These are phyloP conservation scores for Echites panduratus DNA, from an alignment of 257 asterid genomes.

Conservation along the genomic window DNA sequence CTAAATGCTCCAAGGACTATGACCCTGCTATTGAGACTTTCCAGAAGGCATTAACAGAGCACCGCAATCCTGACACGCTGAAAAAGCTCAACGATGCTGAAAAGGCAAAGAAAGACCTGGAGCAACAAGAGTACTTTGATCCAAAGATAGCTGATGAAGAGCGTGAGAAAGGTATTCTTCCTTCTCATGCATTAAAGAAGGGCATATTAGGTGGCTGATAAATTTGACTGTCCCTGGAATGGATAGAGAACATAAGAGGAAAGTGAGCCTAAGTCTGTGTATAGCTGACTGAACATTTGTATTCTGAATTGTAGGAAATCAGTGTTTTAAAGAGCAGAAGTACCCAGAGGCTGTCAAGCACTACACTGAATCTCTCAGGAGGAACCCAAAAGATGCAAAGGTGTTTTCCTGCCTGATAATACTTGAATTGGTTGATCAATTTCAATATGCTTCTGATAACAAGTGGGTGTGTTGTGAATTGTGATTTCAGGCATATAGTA, in stretches of 20 bases:
- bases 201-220: too few relatives aligned
- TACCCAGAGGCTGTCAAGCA: slow-evolving; percentile 87
- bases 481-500: slow-evolving; percentile 68
- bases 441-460: not conserved
- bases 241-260: too few relatives aligned
- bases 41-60: slow-evolving; percentile 92
- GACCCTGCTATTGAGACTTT: slow-evolving; percentile 80
- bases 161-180: slow-evolving; percentile 78
- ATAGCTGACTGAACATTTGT: not conserved
- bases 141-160: slow-evolving; percentile 90
- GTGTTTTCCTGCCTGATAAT: slow-evolving; percentile 19
- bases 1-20: slow-evolving; percentile 66
- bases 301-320: slow-evolving; percentile 47
- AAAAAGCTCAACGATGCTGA: slow-evolving; percentile 88
- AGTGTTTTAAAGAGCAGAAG: slow-evolving; percentile 76
- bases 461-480: too few relatives aligned
- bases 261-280: not conserved
- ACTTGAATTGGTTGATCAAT: not conserved
- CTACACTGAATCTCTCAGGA: slow-evolving; percentile 70
- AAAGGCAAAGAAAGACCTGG: slow-evolving; percentile 88
- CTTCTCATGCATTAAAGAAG: too few relatives aligned
- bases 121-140: slow-evolving; percentile 77
- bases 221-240: too few relatives aligned
- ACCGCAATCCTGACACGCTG: slow-evolving; percentile 89
- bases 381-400: slow-evolving; percentile 80